These are phyloP conservation scores for Suillus plorans DNA, from an alignment of 768 basidiomycete genomes.

Conservation along the genomic window DNA sequence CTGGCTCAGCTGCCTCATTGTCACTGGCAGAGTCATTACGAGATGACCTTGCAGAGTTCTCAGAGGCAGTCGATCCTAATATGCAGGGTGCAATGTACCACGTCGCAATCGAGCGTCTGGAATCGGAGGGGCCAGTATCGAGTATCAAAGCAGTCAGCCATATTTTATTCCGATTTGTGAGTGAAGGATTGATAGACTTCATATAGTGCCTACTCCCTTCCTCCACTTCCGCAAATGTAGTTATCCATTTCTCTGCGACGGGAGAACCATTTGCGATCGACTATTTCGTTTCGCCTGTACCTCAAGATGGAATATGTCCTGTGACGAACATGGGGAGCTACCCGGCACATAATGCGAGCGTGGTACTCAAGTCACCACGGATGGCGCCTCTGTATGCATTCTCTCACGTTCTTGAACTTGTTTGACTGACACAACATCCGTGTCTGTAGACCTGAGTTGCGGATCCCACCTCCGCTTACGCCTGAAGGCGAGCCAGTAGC, in stretches of 20 bases:
- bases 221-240: slow-evolving; percentile 53
- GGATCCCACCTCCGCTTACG: slow-evolving; percentile 64
- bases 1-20: slow-evolving; percentile 34
- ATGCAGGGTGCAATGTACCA: slow-evolving; percentile 60
- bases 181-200: slow-evolving; percentile 15
- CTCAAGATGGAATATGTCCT: slow-evolving; percentile 70
- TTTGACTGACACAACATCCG: slow-evolving; percentile 5
- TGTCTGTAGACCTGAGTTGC: slow-evolving; percentile 60
- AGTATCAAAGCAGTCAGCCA: slow-evolving; percentile 46
- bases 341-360: slow-evolving; percentile 48
- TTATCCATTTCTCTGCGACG: slow-evolving; percentile 50
- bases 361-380: slow-evolving; percentile 46
- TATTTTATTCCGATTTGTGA: slow-evolving; percentile 53
- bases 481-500: slow-evolving; percentile 62
- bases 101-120: slow-evolving; percentile 59
- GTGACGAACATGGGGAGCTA: slow-evolving; percentile 21
- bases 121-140: slow-evolving; percentile 36
- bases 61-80: slow-evolving; percentile 38
- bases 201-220: slow-evolving; percentile 66
- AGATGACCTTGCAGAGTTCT: slow-evolving; percentile 48
- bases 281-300: slow-evolving; percentile 67
- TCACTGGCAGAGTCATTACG: slow-evolving; percentile 40
- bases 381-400: slow-evolving; percentile 56
- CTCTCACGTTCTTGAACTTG: neutral
- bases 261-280: slow-evolving; percentile 63